Evolutionary conservation across 164 flowering plant genomes (phyloP).

Genomic region (Chloranthus sessilifolius): DNA sequence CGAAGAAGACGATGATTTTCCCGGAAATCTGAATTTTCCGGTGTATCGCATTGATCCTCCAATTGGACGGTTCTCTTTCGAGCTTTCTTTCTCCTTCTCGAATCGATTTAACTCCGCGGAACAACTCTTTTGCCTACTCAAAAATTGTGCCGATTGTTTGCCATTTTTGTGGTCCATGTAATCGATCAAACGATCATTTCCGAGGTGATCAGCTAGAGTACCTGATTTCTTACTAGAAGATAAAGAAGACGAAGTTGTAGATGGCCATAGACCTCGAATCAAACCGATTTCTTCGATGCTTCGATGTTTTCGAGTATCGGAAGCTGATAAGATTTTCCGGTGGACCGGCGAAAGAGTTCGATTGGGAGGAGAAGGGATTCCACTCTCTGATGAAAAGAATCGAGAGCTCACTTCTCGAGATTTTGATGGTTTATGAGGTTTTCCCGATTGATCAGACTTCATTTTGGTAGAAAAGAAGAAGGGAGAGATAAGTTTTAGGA

Average conservation of each 20-base stretch:
- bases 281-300: slow-evolving; percentile 27
- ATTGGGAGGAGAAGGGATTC: slow-evolving; percentile 30
- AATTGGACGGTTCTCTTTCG: slow-evolving; percentile 44
- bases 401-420: slow-evolving; percentile 62
- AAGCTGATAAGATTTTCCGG: slow-evolving; percentile 20
- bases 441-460: slow-evolving; percentile 22
- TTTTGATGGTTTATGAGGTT: slow-evolving; percentile 29
- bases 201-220: slow-evolving; percentile 56
- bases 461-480: too few relatives aligned
- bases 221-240: slow-evolving; percentile 17
- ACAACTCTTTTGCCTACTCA: slow-evolving; percentile 33
- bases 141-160: neutral
- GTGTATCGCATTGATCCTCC: slow-evolving; percentile 55
- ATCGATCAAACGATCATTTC: slow-evolving; percentile 39
- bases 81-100: slow-evolving; percentile 19
- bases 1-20: slow-evolving; percentile 18
- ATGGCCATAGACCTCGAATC: slow-evolving; percentile 49
- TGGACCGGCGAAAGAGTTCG: slow-evolving; percentile 30
- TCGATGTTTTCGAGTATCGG: slow-evolving; percentile 27
- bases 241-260: slow-evolving; percentile 14
- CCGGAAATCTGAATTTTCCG: slow-evolving; percentile 20
- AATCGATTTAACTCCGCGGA: slow-evolving; percentile 19
- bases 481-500: too few relatives aligned
- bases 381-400: slow-evolving; percentile 41
- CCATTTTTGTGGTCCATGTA: slow-evolving; percentile 9